Base-by-base conservation (phyloP, 2,329 filamentous ascomycete genomes). In the Calonectria pseudoturangicola region DNA sequence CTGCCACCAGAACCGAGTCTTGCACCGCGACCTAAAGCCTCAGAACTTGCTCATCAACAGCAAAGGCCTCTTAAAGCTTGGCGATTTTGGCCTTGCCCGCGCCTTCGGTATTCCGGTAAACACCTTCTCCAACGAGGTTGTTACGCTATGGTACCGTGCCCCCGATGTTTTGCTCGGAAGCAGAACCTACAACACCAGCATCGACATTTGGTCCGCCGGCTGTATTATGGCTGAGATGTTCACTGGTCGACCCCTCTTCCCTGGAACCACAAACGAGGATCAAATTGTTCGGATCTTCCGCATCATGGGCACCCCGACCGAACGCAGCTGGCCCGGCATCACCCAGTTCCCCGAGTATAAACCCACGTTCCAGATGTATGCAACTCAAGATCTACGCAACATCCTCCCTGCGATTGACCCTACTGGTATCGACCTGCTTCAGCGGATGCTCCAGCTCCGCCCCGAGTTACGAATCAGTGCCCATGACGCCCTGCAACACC, bases 171-270 rank as follows among this genome's bases (percentile, higher is more conserved):
- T 99, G 65, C 90, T 99, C 56, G 97, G 97, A 66, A 97, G 94
- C 80, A 89, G 97, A 76, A 98, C 97, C 27, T 99, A 99, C 87
- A 99, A 98, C 86, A 99, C 97, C n/a, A 98, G 95, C 86, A 98
- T 99, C 84, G 97, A 99, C 82, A 98, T 99, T 83, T 99, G 97
- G 97, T 98, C 95, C 8, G 97, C 97, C 8, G 97, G 97, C 70
- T 99, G 97, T 85, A 99, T 99, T 88, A 98, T 99, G 97, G 97
- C 97, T 12, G 97, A 99, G 86, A 98, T 99, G 95, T 98, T 97
- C 85, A 98, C 96, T 0, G 97, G 97, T 4, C 91, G 97, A 21
- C 97, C 97, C 0, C 90, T 99, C 8, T 99, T 99, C 87, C 97
- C 97, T 0, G 97, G 97, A 71, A 99, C 97, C 2, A 98, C 97